Evolutionary conservation across 257 asterid species (phyloP), one percentile per base, ranked within the genome.

Genomic region (Prunella vulgaris): DNA sequence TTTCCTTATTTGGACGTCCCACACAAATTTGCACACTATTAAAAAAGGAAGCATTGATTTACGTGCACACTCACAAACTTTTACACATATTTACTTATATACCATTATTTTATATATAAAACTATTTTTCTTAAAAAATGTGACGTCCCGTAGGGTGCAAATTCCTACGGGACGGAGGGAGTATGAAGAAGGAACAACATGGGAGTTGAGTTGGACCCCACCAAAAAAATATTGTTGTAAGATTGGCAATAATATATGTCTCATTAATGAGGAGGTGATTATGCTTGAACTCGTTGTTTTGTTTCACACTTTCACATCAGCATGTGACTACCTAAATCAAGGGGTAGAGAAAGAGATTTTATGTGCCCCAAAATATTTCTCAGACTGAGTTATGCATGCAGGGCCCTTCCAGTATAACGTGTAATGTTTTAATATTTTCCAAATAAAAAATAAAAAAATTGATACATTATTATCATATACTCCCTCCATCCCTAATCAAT

Each of bases 191-290:
- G 51, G 72, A 74, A 60, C 72, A 72, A 56, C 42, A 63, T 62
- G 80, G 81, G 69, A 32, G 75, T 75, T 80, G 81, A 18, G 68
- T 32, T 64, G 81, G 84, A 70, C 77, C 79, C 42, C n/a, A 15
- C 62, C 72, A 64, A 18, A n/a, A 2, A 10, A 27, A 72, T 5
- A 53, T 61, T 49, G 58, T 22, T 46, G 51, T 52, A 51, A 22
- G 66, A 20, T 62, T 56, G 60, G 58, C 64, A 73, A 66, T 79
- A 62, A 79, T 53, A 79, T 53, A 76, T 56, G 64, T 32, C 53
- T 66, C 58, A 78, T 81, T 71, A 77, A 75, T 65, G 76, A 63
- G 67, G 32, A 61, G 72, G 9, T 71, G 54, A 72, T 49, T 69
- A 71, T 15, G 7, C 28, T 52, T 52, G 5, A 52, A 54, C 61